phyloP scores from a whole-genome alignment of 2,329 filamentous ascomycete genomes.

The Aspergillus intermedius region DNA sequence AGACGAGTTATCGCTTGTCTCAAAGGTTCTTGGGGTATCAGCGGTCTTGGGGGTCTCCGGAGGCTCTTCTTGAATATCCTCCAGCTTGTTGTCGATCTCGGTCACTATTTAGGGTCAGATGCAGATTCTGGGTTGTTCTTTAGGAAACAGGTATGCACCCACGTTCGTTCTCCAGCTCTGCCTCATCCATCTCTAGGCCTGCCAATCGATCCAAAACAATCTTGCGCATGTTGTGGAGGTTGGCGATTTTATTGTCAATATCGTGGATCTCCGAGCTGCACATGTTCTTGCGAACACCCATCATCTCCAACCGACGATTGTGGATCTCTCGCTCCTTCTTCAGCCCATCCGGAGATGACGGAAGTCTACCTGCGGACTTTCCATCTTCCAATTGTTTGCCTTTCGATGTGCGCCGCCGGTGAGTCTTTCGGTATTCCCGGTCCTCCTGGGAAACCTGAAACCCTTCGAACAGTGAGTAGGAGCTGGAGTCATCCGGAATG shows the following conservation, averaged over 20 bases:
- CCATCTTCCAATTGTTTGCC: constrained; percentile 60
- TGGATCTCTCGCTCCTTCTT: constrained; percentile 74
- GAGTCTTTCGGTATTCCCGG: constrained; percentile 59
- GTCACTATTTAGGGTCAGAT: constrained; percentile 35
- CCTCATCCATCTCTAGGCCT: constrained; percentile 81
- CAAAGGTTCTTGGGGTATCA: constrained; percentile 32
- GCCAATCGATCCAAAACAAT: constrained; percentile 86
- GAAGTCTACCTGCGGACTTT: constrained; percentile 52
- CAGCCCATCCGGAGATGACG: constrained; percentile 64
- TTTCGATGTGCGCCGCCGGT: constrained; percentile 62
- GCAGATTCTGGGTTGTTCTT: constrained; percentile 3
- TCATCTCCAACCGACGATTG: constrained; percentile 82
- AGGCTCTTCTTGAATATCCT: constrained; percentile 53
- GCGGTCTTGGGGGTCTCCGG: constrained; percentile 24
- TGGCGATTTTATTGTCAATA: constrained; percentile 94
- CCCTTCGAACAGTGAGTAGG: constrained; percentile 91
- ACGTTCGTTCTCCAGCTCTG: constrained; percentile 82
- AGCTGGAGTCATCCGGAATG: constrained; percentile 77
- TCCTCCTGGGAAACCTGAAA: constrained; percentile 75
- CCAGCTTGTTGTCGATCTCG: constrained; percentile 56
- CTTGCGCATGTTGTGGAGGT: constrained; percentile 84
- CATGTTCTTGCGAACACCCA: constrained; percentile 93
- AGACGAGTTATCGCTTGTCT: constrained; percentile 42
- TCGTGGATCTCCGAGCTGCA: constrained; percentile 91
- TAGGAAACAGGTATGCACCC: constrained; percentile 30